A percentile compares a stretch with the other conserved stretches of the same genome.
Conservation (phyloP, 345 rosid species). For the Jatropha curcas region DNA sequence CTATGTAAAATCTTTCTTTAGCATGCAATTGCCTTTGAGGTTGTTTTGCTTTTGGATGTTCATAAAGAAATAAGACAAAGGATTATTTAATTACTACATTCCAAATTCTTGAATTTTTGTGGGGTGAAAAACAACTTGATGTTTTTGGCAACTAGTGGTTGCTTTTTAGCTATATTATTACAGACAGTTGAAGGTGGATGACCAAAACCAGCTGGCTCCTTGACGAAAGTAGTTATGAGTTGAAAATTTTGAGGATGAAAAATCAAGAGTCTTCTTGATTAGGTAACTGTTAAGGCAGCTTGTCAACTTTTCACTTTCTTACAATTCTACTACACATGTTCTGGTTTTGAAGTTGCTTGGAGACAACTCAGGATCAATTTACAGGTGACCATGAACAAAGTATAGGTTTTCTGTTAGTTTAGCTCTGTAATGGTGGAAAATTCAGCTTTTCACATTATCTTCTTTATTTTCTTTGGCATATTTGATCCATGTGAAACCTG, state of each 20-base stretch:
- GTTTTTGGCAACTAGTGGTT: not conserved
- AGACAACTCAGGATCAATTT: not conserved
- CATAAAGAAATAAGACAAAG: not conserved
- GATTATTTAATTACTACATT: not conserved
- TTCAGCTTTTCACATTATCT: not conserved
- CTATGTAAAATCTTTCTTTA: not conserved
- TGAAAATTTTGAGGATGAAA: not conserved
- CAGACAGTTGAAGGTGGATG: not conserved
- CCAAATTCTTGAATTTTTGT: not conserved
- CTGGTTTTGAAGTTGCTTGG: not conserved
- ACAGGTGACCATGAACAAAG: not conserved
- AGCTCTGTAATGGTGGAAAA: not conserved
- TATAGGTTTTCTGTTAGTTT: not conserved
- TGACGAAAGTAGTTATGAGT: not conserved
- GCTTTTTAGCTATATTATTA: not conserved
- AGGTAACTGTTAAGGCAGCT: slow-evolving; percentile 2
- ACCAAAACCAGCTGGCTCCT: slow-evolving; percentile 13
- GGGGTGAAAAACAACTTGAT: not conserved
- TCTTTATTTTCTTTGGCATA: not conserved
- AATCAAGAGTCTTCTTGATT: slow-evolving; percentile 1
- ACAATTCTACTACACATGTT: not conserved
- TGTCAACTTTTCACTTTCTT: not conserved
- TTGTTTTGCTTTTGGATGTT: not conserved
- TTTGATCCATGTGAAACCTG: slow-evolving; percentile 3
- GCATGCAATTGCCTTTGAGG: not conserved